phyloP scores from a whole-genome alignment of 768 basidiomycete species.

The Tubosaeta sp. region DNA sequence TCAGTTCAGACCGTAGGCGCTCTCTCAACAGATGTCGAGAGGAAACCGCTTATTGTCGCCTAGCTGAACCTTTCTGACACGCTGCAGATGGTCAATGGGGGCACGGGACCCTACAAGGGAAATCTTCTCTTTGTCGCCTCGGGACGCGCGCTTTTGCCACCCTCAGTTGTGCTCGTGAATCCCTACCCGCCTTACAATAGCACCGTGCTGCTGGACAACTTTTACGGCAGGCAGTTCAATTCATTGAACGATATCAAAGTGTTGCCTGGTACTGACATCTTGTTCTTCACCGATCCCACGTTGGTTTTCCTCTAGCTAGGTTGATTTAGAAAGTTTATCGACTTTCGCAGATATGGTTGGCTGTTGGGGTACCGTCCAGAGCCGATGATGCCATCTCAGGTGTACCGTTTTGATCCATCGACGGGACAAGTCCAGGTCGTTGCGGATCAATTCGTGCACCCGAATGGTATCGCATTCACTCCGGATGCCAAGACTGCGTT shows the following conservation, averaged over 20 bases:
- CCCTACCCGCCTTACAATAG: slow-evolving; percentile 60
- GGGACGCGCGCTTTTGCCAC: slow-evolving; percentile 59
- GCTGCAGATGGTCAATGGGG: slow-evolving; percentile 69
- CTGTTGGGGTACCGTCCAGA: slow-evolving; percentile 60
- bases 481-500: slow-evolving; percentile 61
- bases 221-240: slow-evolving; percentile 77
- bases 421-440: slow-evolving; percentile 65
- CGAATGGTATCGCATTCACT: slow-evolving; percentile 74
- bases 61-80: slow-evolving; percentile 56
- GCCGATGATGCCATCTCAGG: slow-evolving; percentile 68
- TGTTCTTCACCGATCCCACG: slow-evolving; percentile 76
- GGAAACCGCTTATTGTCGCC: slow-evolving; percentile 2
- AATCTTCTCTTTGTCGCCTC: slow-evolving; percentile 59
- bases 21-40: background rate
- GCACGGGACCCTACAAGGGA: slow-evolving; percentile 58
- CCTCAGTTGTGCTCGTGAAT: slow-evolving; percentile 62
- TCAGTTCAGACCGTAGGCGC: slow-evolving; percentile 39
- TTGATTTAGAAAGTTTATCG: background rate
- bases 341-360: slow-evolving; percentile 52
- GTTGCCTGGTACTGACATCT: slow-evolving; percentile 57
- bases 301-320: slow-evolving; percentile 32
- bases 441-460: slow-evolving; percentile 70
- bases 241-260: slow-evolving; percentile 78
- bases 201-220: slow-evolving; percentile 73
- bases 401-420: slow-evolving; percentile 68